These are phyloP conservation scores for Pinus taeda DNA, from an alignment of 75 land plant species.

Conservation along the genomic window DNA sequence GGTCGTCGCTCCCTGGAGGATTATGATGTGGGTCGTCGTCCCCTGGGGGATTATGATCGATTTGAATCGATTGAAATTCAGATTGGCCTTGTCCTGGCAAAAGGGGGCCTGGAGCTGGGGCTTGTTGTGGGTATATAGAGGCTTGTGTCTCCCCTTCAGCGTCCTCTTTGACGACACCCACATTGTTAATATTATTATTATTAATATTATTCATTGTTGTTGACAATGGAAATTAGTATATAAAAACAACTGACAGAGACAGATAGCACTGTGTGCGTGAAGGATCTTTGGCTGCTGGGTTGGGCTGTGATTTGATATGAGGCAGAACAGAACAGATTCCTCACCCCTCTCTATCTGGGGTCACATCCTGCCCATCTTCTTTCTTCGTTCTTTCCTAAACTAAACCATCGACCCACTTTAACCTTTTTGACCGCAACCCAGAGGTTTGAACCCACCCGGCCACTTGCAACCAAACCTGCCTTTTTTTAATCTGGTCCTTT, in stretches of 20 bases:
- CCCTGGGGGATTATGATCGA: background rate
- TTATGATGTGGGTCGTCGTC: background rate
- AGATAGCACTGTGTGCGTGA: slow-evolving; percentile 5
- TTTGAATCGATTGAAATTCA: background rate
- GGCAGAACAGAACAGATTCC: too few relatives aligned
- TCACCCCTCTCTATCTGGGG: too few relatives aligned
- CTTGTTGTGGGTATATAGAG: background rate
- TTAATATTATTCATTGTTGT: background rate
- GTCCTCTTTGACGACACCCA: background rate
- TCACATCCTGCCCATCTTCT: too few relatives aligned
- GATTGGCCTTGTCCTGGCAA: background rate
- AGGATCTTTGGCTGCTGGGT: too few relatives aligned
- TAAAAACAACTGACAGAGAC: slow-evolving; percentile 15
- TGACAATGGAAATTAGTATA: background rate
- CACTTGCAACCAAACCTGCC: too few relatives aligned
- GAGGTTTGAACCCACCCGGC: too few relatives aligned
- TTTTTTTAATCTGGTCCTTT: too few relatives aligned
- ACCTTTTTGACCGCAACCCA: too few relatives aligned
- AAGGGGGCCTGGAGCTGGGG: background rate
- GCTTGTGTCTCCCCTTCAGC: background rate
- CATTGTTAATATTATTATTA: background rate
- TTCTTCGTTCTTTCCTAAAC: too few relatives aligned
- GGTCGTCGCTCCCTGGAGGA: background rate
- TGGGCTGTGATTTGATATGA: too few relatives aligned
- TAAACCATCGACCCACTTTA: too few relatives aligned